Evolutionary conservation across 2,329 filamentous ascomycete species (phyloP), one percentile per base, ranked within the genome.

Genomic region (Alternaria brassicae): DNA sequence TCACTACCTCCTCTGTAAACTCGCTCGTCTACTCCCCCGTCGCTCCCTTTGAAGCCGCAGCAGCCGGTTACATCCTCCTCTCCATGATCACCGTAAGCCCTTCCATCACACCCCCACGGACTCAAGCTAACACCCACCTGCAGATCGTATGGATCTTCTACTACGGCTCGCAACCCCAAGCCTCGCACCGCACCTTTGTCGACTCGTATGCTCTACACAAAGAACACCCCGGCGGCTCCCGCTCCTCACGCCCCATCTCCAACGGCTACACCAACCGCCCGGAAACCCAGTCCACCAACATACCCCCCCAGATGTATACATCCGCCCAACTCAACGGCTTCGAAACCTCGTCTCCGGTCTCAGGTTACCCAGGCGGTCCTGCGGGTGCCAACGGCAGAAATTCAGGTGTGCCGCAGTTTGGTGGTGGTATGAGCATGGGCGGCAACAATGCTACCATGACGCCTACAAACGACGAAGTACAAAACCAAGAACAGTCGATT

Each of bases 101-200:
- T n/a, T 5, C 12, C 32, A n/a, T 13, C 28, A n/a, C 23, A 19
- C 27, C 25, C 15, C 2, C 6, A 21, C 19, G 15, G 10, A 6
- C 30, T 10, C 34, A 37, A 37, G 3, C 73, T 78, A 62, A 77
- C 63, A 15, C 37, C 51, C n/a, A 42, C 39, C 36, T 70, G 12
- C 19, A 97, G 93, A 91, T 97, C 70, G 87, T 98, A 60, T 99
- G 95, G 95, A 97, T 97, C 69, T 96, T 98, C 81, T 98, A 98
- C 83, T 99, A 97, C 73, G 95, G 95, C 72, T 97, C 94, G 2
- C 90, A 93, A 17, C 93, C 94, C 1, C 91, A 92, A 40, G 91
- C 93, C 15, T 87, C 89, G 54, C 91, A 93, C 64, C 91, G 94
- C 71, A 89, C 92, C 57, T 97, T 96, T 77, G 91, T 98, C 70